Evolutionary conservation across 2,329 filamentous ascomycete genomes (phyloP).

Genomic region (Aspergillus carbonarius): DNA sequence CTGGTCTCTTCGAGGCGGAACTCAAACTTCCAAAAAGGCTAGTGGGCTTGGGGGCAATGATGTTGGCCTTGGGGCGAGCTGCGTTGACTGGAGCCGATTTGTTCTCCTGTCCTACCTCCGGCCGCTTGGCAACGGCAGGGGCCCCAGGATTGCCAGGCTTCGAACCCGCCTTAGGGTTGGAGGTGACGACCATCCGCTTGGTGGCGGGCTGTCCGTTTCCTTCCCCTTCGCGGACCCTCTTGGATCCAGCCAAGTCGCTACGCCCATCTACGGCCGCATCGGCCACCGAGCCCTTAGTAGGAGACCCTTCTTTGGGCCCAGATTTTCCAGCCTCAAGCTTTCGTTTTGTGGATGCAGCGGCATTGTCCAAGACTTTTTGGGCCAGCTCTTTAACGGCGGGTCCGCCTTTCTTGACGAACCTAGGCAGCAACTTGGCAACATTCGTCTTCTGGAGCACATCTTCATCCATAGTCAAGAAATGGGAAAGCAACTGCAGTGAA

Average conservation of each 20-base stretch:
- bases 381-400: slow-evolving; percentile 56
- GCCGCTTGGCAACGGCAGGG: slow-evolving; percentile 30
- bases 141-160: slow-evolving; percentile 26
- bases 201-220: slow-evolving; percentile 33
- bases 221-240: slow-evolving; percentile 42
- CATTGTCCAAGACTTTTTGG: slow-evolving; percentile 55
- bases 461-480: slow-evolving; percentile 58
- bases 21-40: slow-evolving; percentile 48
- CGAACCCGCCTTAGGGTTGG: slow-evolving; percentile 33
- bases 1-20: slow-evolving; percentile 52
- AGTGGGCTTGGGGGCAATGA: slow-evolving; percentile 44
- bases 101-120: slow-evolving; percentile 25
- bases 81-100: slow-evolving; percentile 31
- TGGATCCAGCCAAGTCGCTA: slow-evolving; percentile 33
- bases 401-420: slow-evolving; percentile 59
- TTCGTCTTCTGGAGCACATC: slow-evolving; percentile 61
- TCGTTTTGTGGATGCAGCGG: slow-evolving; percentile 44
- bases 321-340: slow-evolving; percentile 41
- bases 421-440: slow-evolving; percentile 56
- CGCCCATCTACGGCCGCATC: slow-evolving; percentile 17
- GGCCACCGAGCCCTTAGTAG: slow-evolving; percentile 22
- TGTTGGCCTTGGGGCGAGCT: slow-evolving; percentile 39
- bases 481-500: slow-evolving; percentile 49
- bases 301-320: slow-evolving; percentile 37
- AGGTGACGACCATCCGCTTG: slow-evolving; percentile 40